Base-by-base conservation (phyloP, 2,329 filamentous ascomycete genomes). In the Penicillium aurantiogriseum region DNA sequence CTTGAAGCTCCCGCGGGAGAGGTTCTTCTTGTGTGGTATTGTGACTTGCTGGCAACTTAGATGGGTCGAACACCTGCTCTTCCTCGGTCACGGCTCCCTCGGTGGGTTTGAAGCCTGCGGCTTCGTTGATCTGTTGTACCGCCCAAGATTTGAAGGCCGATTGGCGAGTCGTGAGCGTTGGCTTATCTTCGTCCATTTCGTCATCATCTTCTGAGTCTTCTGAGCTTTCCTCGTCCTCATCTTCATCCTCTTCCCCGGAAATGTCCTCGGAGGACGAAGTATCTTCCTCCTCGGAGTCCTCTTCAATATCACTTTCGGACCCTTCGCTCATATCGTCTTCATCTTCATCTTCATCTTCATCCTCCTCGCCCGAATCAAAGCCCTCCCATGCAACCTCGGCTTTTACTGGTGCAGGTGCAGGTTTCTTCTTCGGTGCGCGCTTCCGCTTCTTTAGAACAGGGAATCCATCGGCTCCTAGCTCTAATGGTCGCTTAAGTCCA, bases 131-230 rank as follows among this genome's bases (percentile, higher is more conserved):
- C 74, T 94, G 89, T 66, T 90, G 86, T 31, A 88, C 86, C 21
- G 94, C 94, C 94, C 94, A 99, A 2, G 88, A 84, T 74, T 97
- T 97, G 81, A 99, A 99, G 0, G 91, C 91, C 2, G 85, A 88
- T 42, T 75, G 71, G 54, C 77, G 71, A 38, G 76, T 72, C 50
- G 64, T 72, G 56, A 63, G 71, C 58, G 59, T 64, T 25, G 51
- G 51, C 17, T 51, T 57, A 27, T 59, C 50, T 15, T 63, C 53
- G 21, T 54, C 61, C 9, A 64, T 59, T 5, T 67, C 63, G 4
- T 67, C 67, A 7, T 66, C 65, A 19, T 65, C 60, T 5, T 60
- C 61, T 1, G 63, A 61, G 1, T 69, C 63, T 19, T 65, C 61
- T 7, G 59, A 61, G 1, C 64, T 64, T 7, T 69, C 66, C 1